phyloP scores from a whole-genome alignment of 208 protist species.

The Acanthamoeba healyi region DNA sequence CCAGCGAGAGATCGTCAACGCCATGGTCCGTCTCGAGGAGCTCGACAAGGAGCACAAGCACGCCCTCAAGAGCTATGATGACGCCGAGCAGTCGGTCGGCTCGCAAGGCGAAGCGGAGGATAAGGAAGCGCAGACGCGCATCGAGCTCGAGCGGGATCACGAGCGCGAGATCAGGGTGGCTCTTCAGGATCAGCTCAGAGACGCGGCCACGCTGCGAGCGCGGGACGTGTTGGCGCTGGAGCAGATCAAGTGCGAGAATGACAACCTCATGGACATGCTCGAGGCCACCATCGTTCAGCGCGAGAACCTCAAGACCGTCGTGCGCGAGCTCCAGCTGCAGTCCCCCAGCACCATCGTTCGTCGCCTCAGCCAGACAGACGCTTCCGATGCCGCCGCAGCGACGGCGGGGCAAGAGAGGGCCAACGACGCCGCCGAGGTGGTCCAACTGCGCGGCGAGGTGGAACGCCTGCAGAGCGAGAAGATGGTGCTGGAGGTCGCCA shows the following conservation, averaged over 20 bases:
- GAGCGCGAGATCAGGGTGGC: not conserved
- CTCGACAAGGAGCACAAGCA: not conserved
- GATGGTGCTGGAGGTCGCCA: not conserved
- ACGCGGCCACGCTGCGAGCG: not conserved
- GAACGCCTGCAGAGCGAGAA: not conserved
- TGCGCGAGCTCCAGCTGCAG: not conserved
- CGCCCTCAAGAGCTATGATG: no score
- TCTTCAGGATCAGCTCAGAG: not conserved
- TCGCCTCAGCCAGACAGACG: no score
- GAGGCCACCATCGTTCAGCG: not conserved
- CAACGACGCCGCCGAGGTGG: no score
- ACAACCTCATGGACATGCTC: not conserved
- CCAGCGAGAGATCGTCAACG: not conserved
- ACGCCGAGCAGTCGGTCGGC: not conserved
- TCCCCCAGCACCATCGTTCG: not conserved
- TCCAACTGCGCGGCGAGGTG: no score
- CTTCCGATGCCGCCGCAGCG: no score
- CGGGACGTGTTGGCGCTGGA: not conserved
- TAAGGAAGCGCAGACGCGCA: no score
- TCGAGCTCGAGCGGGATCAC: not conserved
- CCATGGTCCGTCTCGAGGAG: constrained; percentile 13
- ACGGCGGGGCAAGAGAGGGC: no score
- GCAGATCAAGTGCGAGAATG: not conserved
- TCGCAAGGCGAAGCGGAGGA: not conserved
- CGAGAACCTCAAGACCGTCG: not conserved